Conservation (phyloP, 345 rosid genomes). For the Syzygium aqueum region DNA sequence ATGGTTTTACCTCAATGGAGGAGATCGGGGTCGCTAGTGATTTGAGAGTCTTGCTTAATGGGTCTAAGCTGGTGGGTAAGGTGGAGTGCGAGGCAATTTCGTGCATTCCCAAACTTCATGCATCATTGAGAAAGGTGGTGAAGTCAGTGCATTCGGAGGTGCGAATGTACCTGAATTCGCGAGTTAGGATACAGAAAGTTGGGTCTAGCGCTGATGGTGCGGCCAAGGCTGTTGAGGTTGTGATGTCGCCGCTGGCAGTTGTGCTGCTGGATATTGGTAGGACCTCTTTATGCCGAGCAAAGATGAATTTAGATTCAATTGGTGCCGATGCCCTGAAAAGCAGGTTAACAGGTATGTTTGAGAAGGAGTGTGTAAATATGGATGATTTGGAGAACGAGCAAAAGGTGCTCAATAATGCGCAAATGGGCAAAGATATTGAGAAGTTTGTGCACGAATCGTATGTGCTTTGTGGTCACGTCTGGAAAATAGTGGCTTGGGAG, state of each 20-base stretch:
- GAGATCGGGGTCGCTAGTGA: constrained; percentile 61
- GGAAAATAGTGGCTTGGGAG: constrained; percentile 80
- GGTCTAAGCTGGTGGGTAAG: constrained; percentile 54
- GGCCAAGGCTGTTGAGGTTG: constrained; percentile 14
- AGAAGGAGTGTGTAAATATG: not conserved
- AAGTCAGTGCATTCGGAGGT: constrained; percentile 42
- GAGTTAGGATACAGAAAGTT: constrained; percentile 19
- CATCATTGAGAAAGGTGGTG: constrained; percentile 48
- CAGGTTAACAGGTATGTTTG: constrained; percentile 25
- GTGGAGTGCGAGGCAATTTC: constrained; percentile 23
- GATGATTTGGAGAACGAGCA: constrained; percentile 20
- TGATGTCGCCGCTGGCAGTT: constrained; percentile 25
- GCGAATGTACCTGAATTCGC: constrained; percentile 46
- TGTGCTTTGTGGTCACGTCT: constrained; percentile 30
- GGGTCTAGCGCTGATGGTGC: constrained; percentile 4
- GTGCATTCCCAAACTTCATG: constrained; percentile 41
- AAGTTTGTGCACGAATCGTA: constrained; percentile 42
- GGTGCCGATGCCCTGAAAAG: constrained; percentile 21
- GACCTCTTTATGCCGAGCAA: constrained; percentile 36
- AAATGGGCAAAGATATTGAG: constrained; percentile 25
- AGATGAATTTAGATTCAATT: constrained; percentile 29
- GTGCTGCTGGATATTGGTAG: constrained; percentile 40
- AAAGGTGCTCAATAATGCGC: constrained; percentile 20
- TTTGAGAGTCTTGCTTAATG: constrained; percentile 58
- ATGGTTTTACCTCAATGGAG: constrained; percentile 58